phyloP scores from a whole-genome alignment of 2,329 filamentous ascomycete species.

The Paecilomyces variotii region DNA sequence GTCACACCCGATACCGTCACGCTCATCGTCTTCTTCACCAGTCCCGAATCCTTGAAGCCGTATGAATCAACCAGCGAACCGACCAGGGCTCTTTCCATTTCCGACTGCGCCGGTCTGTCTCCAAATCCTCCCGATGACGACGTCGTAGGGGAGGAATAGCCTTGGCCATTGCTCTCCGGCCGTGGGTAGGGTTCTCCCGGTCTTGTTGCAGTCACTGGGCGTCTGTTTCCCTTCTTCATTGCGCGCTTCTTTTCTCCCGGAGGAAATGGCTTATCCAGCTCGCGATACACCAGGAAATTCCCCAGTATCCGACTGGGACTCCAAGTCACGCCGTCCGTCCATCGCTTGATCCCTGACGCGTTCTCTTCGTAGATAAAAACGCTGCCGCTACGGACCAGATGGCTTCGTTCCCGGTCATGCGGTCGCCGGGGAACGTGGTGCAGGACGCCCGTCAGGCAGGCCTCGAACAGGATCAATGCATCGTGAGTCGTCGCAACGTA shows the following conservation, averaged over 20 bases:
- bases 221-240: conserved; percentile 57
- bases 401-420: conserved; percentile 71
- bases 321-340: conserved; percentile 90
- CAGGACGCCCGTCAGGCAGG: conserved; percentile 61
- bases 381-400: conserved; percentile 73
- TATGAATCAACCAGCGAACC: conserved; percentile 88
- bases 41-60: conserved; percentile 69
- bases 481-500: conserved; percentile 63
- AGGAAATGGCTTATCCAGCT: conserved; percentile 68
- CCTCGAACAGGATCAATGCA: conserved; percentile 73
- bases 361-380: conserved; percentile 91
- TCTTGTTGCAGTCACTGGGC: conserved; percentile 35
- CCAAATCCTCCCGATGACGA: conserved; percentile 24
- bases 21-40: conserved; percentile 91
- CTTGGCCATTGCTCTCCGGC: conserved; percentile 29
- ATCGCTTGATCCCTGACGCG: conserved; percentile 83
- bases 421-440: conserved; percentile 74
- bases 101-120: conserved; percentile 34
- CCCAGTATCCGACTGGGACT: conserved; percentile 78
- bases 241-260: conserved; percentile 80
- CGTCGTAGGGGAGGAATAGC: conserved; percentile 33
- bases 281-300: conserved; percentile 79
- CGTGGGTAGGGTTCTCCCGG: conserved; percentile 47
- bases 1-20: conserved; percentile 64
- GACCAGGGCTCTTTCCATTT: conserved; percentile 54